phyloP scores from a whole-genome alignment of 176 grass and related monocot species.

The Panicum miliaceum region DNA sequence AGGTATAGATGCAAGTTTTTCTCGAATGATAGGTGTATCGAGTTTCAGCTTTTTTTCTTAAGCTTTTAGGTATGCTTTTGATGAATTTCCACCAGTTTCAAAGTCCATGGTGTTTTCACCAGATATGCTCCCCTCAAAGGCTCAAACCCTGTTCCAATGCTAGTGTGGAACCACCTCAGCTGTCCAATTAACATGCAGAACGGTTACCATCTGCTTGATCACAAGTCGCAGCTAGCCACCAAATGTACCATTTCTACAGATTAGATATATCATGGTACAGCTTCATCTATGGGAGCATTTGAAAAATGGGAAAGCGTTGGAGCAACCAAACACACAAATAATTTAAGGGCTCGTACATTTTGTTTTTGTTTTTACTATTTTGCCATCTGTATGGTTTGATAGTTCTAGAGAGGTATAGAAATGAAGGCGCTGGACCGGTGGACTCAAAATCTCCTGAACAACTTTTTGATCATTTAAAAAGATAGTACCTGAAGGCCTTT shows the following conservation, averaged over 20 bases:
- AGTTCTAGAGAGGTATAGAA: not conserved
- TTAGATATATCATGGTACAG: not conserved
- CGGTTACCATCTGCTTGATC: not conserved
- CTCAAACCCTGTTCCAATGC: not conserved
- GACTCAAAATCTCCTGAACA: not conserved
- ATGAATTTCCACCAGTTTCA: not conserved
- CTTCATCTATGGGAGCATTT: conserved; percentile 3
- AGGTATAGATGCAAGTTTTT: not conserved
- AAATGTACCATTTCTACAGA: not conserved
- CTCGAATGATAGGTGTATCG: not conserved
- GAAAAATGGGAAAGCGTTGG: not conserved
- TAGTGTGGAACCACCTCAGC: not conserved
- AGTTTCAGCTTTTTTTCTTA: not conserved
- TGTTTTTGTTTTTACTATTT: not conserved
- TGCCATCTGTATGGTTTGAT: not conserved
- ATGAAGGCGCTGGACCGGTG: not conserved
- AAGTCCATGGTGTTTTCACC: not conserved
- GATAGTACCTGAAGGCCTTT: not conserved
- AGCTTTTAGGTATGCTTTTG: not conserved
- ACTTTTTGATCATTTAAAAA: not conserved
- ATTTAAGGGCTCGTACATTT: not conserved
- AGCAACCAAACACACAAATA: not conserved
- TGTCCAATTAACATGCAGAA: conserved; percentile 1
- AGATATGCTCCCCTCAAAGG: not conserved
- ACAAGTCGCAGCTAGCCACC: not conserved